phyloP scores from a whole-genome alignment of 805 yeast species.

The Ogataea trehalophila region DNA sequence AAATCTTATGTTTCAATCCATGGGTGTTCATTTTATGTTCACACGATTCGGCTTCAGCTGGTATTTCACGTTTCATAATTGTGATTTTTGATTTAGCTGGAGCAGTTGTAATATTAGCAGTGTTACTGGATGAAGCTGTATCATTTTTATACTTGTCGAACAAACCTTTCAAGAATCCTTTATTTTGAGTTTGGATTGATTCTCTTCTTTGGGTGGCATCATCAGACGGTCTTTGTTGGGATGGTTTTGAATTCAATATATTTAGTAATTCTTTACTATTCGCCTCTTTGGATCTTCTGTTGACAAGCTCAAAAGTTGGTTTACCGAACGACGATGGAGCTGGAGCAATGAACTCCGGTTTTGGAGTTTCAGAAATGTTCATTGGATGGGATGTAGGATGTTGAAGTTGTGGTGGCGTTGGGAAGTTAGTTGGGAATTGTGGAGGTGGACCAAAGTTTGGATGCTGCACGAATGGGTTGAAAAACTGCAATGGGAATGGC shows the following conservation, averaged over 20 bases:
- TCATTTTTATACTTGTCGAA: slow-evolving; percentile 13
- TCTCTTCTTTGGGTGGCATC: not conserved
- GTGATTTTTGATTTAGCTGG: slow-evolving; percentile 2
- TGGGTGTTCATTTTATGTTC: not conserved
- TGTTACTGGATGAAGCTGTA: not conserved
- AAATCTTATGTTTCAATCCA: too few relatives aligned
- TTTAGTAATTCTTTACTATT: slow-evolving; percentile 30
- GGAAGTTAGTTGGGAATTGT: slow-evolving; percentile 9
- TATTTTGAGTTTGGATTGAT: slow-evolving; percentile 4
- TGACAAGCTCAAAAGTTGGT: slow-evolving; percentile 26
- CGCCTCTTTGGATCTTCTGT: slow-evolving; percentile 27
- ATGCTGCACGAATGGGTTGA: slow-evolving; percentile 22
- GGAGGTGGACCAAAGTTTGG: slow-evolving; percentile 13
- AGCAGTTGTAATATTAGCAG: too few relatives aligned
- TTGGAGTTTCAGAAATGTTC: slow-evolving; percentile 5
- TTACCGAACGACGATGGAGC: slow-evolving; percentile 29
- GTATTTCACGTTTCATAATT: slow-evolving; percentile 14
- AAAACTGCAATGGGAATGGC: slow-evolving; percentile 23
- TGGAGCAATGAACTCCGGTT: slow-evolving; percentile 22
- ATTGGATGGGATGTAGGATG: slow-evolving; percentile 7
- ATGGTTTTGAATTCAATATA: slow-evolving; percentile 19
- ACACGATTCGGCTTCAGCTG: not conserved
- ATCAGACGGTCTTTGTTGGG: not conserved
- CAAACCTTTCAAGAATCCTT: slow-evolving; percentile 15
- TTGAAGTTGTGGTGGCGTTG: slow-evolving; percentile 10